Base-by-base conservation (phyloP, 192 early-diverging fungal genomes). In the Coemansia brasiliensis region DNA sequence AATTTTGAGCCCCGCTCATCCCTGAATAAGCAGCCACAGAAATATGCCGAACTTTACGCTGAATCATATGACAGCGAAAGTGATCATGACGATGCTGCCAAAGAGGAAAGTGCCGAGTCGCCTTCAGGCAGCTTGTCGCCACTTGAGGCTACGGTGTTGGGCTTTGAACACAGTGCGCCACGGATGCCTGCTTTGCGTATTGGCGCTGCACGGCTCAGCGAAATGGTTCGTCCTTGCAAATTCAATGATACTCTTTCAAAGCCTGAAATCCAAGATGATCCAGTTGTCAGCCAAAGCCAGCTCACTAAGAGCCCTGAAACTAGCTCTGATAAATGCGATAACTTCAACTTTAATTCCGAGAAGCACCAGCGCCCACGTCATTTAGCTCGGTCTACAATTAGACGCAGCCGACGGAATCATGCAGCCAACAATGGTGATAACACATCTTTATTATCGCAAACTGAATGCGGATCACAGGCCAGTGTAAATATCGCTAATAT, bases 201-300 rank as follows among this genome's bases (percentile, higher is more conserved):
- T 0, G 70, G 70, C 9, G 70, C 70, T 16, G 70, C 70, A 11
- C 53, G 70, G 10, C 42, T 73, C 17, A 66, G 70, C 70, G 55
- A 65, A 11, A 73, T 73, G 70, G 55, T 67, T 32, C 59, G 25
- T 5, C 26, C 50, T 15, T 17, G 24, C 18, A 45, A 39, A 12
- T 35, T 10, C 32, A 46, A 39, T 6, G 16, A n/a, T 2, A 10
- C 35, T 10, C 25, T 17, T 17, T n/a, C 43, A 2, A 49, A 5
- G 13, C 32, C 13, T 8, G 21, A 48, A 2, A 16, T 4, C 1
- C 16, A 42, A 20, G 1, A 42, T 3, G 41, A 20, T n/a, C 15
- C 41, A 18, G 41, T 16, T n/a, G 32, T 7, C 32, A 35, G 32
- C 6, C 32, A 5, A 35, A 2, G 6, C 32, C 32, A 35, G 32